These are phyloP conservation scores for Schizochytrium sp. DNA, from an alignment of 108 stramenopile species.

Conservation along the genomic window DNA sequence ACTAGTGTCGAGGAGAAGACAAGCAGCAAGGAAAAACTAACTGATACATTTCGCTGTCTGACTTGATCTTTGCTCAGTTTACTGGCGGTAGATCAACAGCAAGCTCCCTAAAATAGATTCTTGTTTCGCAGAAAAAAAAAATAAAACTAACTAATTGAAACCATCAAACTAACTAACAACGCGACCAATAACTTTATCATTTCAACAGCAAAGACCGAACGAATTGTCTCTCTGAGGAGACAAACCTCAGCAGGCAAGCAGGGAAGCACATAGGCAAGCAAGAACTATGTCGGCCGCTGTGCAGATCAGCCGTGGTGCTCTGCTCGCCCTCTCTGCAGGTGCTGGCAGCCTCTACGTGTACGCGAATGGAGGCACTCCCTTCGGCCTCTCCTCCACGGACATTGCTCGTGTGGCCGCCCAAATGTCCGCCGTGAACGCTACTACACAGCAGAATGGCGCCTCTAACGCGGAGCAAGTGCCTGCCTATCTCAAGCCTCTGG, in stretches of 20 bases:
- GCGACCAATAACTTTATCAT: too few relatives aligned
- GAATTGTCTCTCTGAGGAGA: too few relatives aligned
- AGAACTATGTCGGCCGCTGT: conserved; percentile 34
- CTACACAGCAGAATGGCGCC: neutral
- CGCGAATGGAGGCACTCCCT: conserved; percentile 22
- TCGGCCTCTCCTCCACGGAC: conserved; percentile 9
- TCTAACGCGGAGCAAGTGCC: neutral
- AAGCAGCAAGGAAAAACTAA: too few relatives aligned
- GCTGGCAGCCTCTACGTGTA: conserved; percentile 59
- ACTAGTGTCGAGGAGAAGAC: too few relatives aligned
- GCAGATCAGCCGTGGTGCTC: conserved; percentile 59
- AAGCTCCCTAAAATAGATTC: too few relatives aligned
- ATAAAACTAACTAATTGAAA: too few relatives aligned
- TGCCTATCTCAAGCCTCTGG: conserved; percentile 29
- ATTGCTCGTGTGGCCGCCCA: neutral
- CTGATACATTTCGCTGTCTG: too few relatives aligned
- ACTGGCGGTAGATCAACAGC: too few relatives aligned
- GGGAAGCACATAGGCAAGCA: neutral
- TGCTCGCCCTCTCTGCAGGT: conserved; percentile 39
- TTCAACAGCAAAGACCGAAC: too few relatives aligned
- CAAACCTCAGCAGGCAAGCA: neutral
- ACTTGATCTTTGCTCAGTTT: too few relatives aligned
- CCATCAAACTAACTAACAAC: too few relatives aligned
- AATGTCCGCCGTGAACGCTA: conserved; percentile 12
- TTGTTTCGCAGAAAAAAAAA: too few relatives aligned